phyloP scores from a whole-genome alignment of 2,329 filamentous ascomycete genomes.

The Epicoccum nigrum region DNA sequence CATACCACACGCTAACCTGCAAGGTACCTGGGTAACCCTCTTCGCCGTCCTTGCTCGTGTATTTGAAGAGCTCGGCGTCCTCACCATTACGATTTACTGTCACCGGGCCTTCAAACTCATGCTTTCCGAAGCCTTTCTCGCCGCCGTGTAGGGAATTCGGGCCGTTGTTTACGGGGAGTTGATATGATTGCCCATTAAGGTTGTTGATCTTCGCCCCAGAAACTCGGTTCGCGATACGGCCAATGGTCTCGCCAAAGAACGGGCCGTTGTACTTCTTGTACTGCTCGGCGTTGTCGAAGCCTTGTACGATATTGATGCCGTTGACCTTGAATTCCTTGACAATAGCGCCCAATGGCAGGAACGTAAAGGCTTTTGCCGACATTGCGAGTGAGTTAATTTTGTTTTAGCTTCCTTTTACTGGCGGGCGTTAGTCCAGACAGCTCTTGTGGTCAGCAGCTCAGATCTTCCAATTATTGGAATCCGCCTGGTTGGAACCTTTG shows the following conservation, averaged over 20 bases:
- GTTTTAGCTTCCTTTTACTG: neutral
- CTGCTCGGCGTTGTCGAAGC: constrained; percentile 75
- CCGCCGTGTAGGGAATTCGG: constrained; percentile 67
- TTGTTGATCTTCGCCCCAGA: constrained; percentile 71
- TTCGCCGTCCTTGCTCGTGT: constrained; percentile 77
- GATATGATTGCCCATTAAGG: constrained; percentile 74
- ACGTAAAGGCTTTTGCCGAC: constrained; percentile 54
- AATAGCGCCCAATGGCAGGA: constrained; percentile 78
- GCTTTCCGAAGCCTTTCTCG: constrained; percentile 78
- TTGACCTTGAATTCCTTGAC: constrained; percentile 81
- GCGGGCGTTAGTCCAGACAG: neutral
- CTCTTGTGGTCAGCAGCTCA: neutral
- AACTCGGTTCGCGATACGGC: constrained; percentile 81
- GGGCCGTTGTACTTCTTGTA: constrained; percentile 77
- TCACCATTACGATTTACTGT: constrained; percentile 58
- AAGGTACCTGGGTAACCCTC: constrained; percentile 90
- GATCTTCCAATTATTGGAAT: neutral
- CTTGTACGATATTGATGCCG: constrained; percentile 84
- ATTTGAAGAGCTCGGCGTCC: constrained; percentile 55
- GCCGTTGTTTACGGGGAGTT: constrained; percentile 76
- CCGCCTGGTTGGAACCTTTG: neutral
- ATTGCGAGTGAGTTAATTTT: constrained; percentile 22
- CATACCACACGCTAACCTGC: constrained; percentile 78
- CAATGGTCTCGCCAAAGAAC: constrained; percentile 93
- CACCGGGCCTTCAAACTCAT: constrained; percentile 74